Percentiles rank a stretch among this genome's conserved stretches.
Conservation (phyloP, 2,329 filamentous ascomycete species). For the Sclerotinia subarctica region DNA sequence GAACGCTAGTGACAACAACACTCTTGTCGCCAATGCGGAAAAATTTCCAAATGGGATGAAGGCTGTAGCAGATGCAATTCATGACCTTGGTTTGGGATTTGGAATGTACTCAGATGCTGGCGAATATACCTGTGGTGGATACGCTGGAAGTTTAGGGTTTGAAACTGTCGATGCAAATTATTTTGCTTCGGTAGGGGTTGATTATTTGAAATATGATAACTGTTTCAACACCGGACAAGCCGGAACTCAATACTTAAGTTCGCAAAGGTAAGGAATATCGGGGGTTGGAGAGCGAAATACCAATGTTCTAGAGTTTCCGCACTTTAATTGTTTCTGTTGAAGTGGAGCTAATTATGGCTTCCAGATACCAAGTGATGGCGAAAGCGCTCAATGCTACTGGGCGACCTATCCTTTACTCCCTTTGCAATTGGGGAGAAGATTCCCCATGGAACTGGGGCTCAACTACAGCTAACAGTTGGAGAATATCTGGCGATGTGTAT, state of each 20-base stretch:
- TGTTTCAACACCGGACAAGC: slow-evolving; percentile 54
- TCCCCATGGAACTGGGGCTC: slow-evolving; percentile 42
- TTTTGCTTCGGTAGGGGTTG: slow-evolving; percentile 51
- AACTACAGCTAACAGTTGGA: slow-evolving; percentile 41
- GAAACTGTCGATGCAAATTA: slow-evolving; percentile 52
- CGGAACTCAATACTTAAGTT: slow-evolving; percentile 43
- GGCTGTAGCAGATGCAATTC: slow-evolving; percentile 46
- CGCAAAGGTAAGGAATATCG: slow-evolving; percentile 38
- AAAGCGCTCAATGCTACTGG: slow-evolving; percentile 40
- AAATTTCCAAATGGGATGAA: slow-evolving; percentile 50
- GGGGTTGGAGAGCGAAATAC: neutral
- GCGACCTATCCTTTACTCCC: slow-evolving; percentile 41
- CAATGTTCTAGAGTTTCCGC: neutral
- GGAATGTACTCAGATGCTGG: slow-evolving; percentile 53
- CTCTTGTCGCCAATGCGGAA: slow-evolving; percentile 42
- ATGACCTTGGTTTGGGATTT: slow-evolving; percentile 48
- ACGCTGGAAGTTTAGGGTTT: slow-evolving; percentile 47
- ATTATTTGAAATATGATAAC: slow-evolving; percentile 56
- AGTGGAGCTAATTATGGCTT: neutral
- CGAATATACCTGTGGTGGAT: slow-evolving; percentile 41
- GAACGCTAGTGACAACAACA: slow-evolving; percentile 42
- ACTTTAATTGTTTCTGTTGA: neutral
- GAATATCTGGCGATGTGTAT: slow-evolving; percentile 42
- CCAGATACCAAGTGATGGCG: slow-evolving; percentile 39
- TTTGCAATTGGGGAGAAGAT: slow-evolving; percentile 51